Percentiles rank a stretch among this genome's conserved stretches.
Conservation (phyloP, 106 monocot genomes). For the Phalaenopsis equestris region DNA sequence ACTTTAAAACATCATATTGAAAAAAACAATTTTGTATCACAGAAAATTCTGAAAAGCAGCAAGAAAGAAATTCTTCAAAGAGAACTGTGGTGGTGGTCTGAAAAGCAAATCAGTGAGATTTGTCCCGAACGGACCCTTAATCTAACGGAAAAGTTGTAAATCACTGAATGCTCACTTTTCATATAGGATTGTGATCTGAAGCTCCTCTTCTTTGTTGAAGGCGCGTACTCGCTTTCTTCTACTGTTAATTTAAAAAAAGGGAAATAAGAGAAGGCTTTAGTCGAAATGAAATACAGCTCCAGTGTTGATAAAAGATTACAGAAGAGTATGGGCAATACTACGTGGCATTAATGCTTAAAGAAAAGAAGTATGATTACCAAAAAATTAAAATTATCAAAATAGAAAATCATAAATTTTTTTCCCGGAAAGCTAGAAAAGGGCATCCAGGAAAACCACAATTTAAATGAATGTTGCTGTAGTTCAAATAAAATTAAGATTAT, state of each 20-base stretch:
- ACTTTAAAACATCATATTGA: too few species aligned
- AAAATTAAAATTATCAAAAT: not conserved
- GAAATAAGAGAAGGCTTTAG: constrained; percentile 1
- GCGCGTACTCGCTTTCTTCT: constrained; percentile 44
- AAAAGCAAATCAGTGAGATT: too few species aligned
- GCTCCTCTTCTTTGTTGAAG: constrained; percentile 56
- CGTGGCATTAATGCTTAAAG: not conserved
- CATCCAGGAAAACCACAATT: not conserved
- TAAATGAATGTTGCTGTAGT: not conserved
- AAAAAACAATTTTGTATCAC: too few species aligned
- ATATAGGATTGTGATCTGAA: constrained; percentile 39
- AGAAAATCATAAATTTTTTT: not conserved
- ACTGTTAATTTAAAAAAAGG: constrained; percentile 10
- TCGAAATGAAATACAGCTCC: not conserved
- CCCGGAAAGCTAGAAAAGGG: not conserved
- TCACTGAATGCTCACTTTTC: constrained; percentile 30
- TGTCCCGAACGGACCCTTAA: too few species aligned
- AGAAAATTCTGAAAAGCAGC: too few species aligned
- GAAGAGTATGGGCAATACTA: not conserved
- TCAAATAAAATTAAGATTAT: not conserved
- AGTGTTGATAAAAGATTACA: not conserved
- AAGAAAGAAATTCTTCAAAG: too few species aligned
- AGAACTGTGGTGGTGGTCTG: too few species aligned
- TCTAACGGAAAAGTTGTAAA: not conserved
- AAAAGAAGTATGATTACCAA: not conserved